Percentiles rank a stretch among this genome's conserved stretches.
phyloP scores from a whole-genome alignment of 192 early-diverging fungal species.

The Nowakowskiella sp. region DNA sequence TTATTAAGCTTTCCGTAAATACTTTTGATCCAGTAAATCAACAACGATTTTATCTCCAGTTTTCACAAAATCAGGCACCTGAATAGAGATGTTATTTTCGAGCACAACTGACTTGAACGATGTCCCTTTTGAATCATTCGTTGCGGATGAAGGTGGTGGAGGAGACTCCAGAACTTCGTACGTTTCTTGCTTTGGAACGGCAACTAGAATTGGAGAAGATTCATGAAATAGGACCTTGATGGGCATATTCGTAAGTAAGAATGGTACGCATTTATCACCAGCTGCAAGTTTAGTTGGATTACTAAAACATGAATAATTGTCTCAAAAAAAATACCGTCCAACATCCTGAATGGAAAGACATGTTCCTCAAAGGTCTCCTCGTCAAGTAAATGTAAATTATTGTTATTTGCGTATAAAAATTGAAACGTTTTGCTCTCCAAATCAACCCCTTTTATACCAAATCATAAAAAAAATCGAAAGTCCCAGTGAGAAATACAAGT shows the following conservation, averaged over 20 bases:
- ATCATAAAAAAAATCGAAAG: not conserved
- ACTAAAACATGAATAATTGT: slow-evolving; percentile 3
- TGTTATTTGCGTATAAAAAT: slow-evolving; percentile 63
- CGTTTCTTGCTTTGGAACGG: slow-evolving; percentile 44
- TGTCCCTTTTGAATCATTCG: slow-evolving; percentile 56
- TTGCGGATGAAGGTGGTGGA: slow-evolving; percentile 1
- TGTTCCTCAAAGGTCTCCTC: slow-evolving; percentile 65
- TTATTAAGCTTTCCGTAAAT: slow-evolving; percentile 60
- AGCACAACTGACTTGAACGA: slow-evolving; percentile 58
- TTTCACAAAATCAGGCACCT: slow-evolving; percentile 77
- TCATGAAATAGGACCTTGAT: slow-evolving; percentile 52
- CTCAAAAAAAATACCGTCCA: slow-evolving; percentile 45
- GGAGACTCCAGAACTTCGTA: slow-evolving; percentile 13
- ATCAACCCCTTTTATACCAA: slow-evolving; percentile 17
- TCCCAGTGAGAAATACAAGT: slow-evolving; percentile 1
- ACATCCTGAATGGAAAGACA: slow-evolving; percentile 39
- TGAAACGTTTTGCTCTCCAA: slow-evolving; percentile 58
- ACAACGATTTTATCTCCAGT: slow-evolving; percentile 66
- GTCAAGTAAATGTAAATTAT: slow-evolving; percentile 59
- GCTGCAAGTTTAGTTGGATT: slow-evolving; percentile 5
- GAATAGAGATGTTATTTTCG: slow-evolving; percentile 55
- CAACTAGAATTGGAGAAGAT: slow-evolving; percentile 44
- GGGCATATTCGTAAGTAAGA: slow-evolving; percentile 43
- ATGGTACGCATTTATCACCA: slow-evolving; percentile 28
- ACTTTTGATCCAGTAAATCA: slow-evolving; percentile 55